A percentile compares a stretch with the other conserved stretches of the same genome.
Evolutionary conservation across 495 filamentous ascomycete genomes (phyloP).

Genomic region (Cercophora sp.): DNA sequence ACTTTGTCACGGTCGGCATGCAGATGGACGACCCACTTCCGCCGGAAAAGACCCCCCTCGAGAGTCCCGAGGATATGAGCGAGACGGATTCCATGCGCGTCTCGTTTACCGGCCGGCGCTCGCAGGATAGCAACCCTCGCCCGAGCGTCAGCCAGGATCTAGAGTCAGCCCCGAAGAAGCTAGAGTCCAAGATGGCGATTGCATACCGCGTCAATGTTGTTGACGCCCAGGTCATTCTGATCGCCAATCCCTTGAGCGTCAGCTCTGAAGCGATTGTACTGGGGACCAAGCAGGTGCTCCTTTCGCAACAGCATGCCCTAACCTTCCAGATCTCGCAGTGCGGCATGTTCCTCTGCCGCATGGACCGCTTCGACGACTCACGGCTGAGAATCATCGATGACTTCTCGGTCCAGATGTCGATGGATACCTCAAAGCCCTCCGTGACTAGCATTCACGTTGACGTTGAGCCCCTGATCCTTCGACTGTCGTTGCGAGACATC

Average conservation of each 20-base stretch:
- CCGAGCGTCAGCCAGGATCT: not conserved
- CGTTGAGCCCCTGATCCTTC: conserved; percentile 86
- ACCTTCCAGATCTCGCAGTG: conserved; percentile 89
- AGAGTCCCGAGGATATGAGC: conserved; percentile 55
- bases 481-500: conserved; percentile 90
- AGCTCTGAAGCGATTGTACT: conserved; percentile 95
- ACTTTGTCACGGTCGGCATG: conserved; percentile 67
- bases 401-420: conserved; percentile 83
- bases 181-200: conserved; percentile 59
- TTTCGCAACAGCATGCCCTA: conserved; percentile 90
- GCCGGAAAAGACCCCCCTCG: conserved; percentile 50
- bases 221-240: conserved; percentile 91
- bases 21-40: conserved; percentile 57
- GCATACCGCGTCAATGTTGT: conserved; percentile 93
- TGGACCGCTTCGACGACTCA: conserved; percentile 90
- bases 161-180: conserved; percentile 14
- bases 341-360: conserved; percentile 97
- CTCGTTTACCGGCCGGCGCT: conserved; percentile 29
- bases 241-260: conserved; percentile 84
- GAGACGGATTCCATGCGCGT: conserved; percentile 51
- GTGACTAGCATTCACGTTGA: conserved; percentile 79
- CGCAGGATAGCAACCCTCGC: conserved; percentile 17
- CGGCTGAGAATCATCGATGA: conserved; percentile 90
- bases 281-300: conserved; percentile 85
- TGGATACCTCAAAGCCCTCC: conserved; percentile 72